Base-by-base conservation (phyloP, 1,284 basidiomycete genomes). In the Pseudozyma thailandica region DNA sequence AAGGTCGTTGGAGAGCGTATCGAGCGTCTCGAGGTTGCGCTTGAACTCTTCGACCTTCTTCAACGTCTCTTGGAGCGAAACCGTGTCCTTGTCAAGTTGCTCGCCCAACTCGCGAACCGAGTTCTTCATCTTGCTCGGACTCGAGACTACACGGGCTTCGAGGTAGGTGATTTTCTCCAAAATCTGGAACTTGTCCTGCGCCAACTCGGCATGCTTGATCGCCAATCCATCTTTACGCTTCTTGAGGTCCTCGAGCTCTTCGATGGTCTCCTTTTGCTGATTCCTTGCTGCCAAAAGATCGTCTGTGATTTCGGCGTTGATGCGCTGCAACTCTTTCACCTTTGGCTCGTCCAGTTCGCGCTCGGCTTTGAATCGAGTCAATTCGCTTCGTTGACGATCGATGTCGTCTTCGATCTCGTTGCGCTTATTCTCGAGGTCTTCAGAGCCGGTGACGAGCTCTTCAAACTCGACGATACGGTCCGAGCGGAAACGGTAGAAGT, bases 221-320 rank as follows among this genome's bases (percentile, higher is more conserved):
- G 66, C 53, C 8, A 69, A 41, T 1, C 46, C 39, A 18, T 74
- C 64, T 50, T 68, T 76, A 28, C 73, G 69, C 46, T 55, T 54
- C 51, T 77, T 74, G 52, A 74, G 69, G 7, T 68, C 63, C 15
- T 77, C 75, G 26, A 72, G 56, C 54, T 75, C 69, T 23, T 68
- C 62, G 41, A 75, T 72, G 38, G 71, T 62, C 28, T 63, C 54
- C 53, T 64, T 63, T 31, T 75, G 78, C 57, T 75, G 64, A 47
- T 74, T 73, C 4, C 69, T 28, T 15, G 69, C 69, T 31, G 59
- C 56, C 15, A 78, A 44, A 25, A 94, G 86, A 72, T 89, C 89
- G 39, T 94, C 87, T 64, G 94, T 92, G 84, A 90, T 91, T 70
- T 89, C 88, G 9, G 92, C 90, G 71, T 91, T 93, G 79, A 91